Evolutionary conservation across 2,329 filamentous ascomycete genomes (phyloP), one percentile per base, ranked within the genome.

Genomic region (Sarocladiaceae sp.): DNA sequence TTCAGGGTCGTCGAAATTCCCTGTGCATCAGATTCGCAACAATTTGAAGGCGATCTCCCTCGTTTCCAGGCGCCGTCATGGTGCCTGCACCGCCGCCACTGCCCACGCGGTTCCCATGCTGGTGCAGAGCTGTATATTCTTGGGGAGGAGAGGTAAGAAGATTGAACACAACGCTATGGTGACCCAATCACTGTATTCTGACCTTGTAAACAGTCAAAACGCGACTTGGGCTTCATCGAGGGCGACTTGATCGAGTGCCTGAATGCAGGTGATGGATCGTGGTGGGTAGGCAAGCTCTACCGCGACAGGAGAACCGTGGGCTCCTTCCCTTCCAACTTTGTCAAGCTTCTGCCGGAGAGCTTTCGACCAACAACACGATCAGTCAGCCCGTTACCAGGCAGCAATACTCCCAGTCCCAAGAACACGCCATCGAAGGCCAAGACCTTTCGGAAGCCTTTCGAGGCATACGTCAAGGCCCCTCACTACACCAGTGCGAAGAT

Each of bases 171-270:
- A 1, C 17, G 28, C 22, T 22, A 25, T 37, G 15, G 18, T 15
- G 10, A 13, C 8, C n/a, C n/a, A 13, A 22, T 10, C 12, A n/a
- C 26, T 52, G 37, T 20, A 13, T 13, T 20, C 26, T 26, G 31
- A 52, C 35, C 23, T 3, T 23, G 29, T 18, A 17, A 22, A 26
- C 54, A 87, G 85, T 93, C 88, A 22, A 96, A 96, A 75, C 85
- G 88, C 68, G 94, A 99, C 66, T 79, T 99, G 53, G 94, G 94
- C 15, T 99, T 99, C 70, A 88, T 99, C 60, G 94, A 99, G 70
- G 94, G 94, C 57, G 94, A 99, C 71, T 72, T 99, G 59, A 99
- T 99, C 67, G 94, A 99, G 80, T 97, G 93, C 65, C 78, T 99
- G 51, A 99, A 99, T 68, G 94, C 94, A 18, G 94, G 94, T 57